Conservation (phyloP, 192 early-diverging fungal species). For the Linnemannia hyalina region DNA sequence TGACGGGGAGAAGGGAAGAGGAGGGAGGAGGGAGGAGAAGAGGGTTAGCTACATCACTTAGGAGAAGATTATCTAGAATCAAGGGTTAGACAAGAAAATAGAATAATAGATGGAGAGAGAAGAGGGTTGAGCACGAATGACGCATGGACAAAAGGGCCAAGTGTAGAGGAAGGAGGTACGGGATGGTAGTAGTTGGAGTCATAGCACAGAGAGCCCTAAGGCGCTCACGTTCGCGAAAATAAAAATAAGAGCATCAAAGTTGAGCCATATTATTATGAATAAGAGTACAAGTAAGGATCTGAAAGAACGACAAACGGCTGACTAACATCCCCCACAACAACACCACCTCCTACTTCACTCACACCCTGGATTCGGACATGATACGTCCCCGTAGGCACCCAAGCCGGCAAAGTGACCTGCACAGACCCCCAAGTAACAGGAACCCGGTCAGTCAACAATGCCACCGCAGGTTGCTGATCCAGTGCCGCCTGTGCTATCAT, state of each 20-base stretch:
- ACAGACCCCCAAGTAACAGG: constrained; percentile 26
- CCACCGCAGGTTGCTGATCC: not conserved
- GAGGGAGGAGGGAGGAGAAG: not conserved
- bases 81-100: not conserved
- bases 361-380: constrained; percentile 23
- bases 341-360: not conserved
- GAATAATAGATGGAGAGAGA: not conserved
- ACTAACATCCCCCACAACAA: constrained; percentile 43
- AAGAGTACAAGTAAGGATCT: constrained; percentile 38
- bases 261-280: not conserved
- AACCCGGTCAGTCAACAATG: constrained; percentile 32
- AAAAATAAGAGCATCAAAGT: too few species aligned
- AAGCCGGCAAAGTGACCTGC: constrained; percentile 27
- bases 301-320: constrained; percentile 46
- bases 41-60: not conserved
- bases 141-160: too few species aligned
- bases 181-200: not conserved
- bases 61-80: not conserved
- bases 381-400: constrained; percentile 30
- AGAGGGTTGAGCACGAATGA: too few species aligned
- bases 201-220: not conserved
- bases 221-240: not conserved
- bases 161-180: not conserved
- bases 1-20: not conserved
- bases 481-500: not conserved